These are phyloP conservation scores for Volvox africanus DNA, from an alignment of 139 green algal genomes.

Conservation along the genomic window DNA sequence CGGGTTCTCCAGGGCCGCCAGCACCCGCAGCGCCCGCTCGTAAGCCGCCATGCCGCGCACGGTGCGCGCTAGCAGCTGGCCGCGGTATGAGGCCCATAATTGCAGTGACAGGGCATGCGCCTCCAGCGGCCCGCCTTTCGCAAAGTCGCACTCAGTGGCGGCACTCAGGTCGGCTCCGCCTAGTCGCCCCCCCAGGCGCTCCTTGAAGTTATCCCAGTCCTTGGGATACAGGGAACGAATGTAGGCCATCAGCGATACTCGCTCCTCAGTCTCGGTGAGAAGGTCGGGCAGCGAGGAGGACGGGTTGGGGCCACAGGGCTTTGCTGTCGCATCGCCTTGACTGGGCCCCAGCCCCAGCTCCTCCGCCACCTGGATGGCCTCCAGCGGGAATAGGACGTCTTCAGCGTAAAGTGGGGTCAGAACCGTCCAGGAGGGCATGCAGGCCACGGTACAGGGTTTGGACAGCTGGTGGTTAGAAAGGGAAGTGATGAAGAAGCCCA, in stretches of 20 bases:
- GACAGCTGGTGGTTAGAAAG: constrained; percentile 41
- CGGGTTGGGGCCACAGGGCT: no score
- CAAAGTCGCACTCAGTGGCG: constrained; percentile 24
- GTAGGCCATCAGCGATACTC: constrained; percentile 57
- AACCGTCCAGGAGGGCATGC: constrained; percentile 50
- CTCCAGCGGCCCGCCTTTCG: constrained; percentile 7
- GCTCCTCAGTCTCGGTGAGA: constrained; percentile 54
- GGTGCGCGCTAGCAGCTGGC: constrained; percentile 86
- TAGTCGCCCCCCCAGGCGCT: constrained; percentile 18
- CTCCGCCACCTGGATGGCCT: constrained; percentile 45
- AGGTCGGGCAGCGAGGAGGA: constrained; percentile 44
- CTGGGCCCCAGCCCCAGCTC: constrained; percentile 7
- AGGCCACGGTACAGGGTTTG: constrained; percentile 14
- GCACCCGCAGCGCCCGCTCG: constrained; percentile 65
- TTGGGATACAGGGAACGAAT: constrained; percentile 49
- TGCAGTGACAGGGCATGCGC: constrained; percentile 34
- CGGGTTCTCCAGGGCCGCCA: constrained; percentile 37
- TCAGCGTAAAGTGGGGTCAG: constrained; percentile 80
- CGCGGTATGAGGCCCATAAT: constrained; percentile 66
- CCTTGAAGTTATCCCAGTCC: constrained; percentile 47
- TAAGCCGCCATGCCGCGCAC: constrained; percentile 83
- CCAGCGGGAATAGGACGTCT: constrained; percentile 80
- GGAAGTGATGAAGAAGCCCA: constrained; percentile 46
- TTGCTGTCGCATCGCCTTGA: not conserved
- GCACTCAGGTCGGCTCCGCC: not conserved